Percentiles rank a stretch among this genome's conserved stretches.
Conservation (phyloP, 352 stramenopile genomes). For the Saprolegnia diclina region DNA sequence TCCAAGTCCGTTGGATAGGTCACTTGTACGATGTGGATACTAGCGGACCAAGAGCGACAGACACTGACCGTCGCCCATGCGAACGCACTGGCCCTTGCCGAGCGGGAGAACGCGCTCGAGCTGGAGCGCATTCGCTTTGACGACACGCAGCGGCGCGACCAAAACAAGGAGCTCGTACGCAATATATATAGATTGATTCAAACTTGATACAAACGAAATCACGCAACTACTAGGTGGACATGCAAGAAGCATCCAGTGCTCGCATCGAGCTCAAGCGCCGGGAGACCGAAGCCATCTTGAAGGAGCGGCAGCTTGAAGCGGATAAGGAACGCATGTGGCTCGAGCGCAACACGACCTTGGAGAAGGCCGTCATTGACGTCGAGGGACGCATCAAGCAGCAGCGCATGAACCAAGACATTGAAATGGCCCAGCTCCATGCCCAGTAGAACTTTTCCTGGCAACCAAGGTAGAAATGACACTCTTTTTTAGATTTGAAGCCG, state of each 20-base stretch:
- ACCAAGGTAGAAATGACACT: background rate
- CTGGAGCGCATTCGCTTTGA: conserved; percentile 44
- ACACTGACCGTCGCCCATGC: conserved; percentile 42
- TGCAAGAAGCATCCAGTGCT: conserved; percentile 56
- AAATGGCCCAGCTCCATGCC: conserved; percentile 55
- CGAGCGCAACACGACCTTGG: conserved; percentile 54
- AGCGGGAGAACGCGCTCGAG: conserved; percentile 46
- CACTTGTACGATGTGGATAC: background rate
- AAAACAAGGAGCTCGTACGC: conserved; percentile 54
- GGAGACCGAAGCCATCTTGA: conserved; percentile 57
- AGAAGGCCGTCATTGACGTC: conserved; percentile 56
- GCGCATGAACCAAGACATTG: conserved; percentile 63
- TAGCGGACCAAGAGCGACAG: conserved; percentile 45
- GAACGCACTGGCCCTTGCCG: conserved; percentile 47
- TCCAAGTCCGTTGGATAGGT: background rate
- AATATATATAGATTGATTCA: too few species aligned
- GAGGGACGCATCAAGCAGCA: conserved; percentile 64
- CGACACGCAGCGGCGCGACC: conserved; percentile 35
- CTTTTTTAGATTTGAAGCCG: conserved; percentile 40
- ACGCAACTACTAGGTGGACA: background rate
- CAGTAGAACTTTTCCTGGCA: background rate
- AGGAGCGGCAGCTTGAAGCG: conserved; percentile 44
- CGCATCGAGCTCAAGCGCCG: conserved; percentile 49
- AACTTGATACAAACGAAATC: too few species aligned
- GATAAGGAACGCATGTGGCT: conserved; percentile 46